Conservation (phyloP, 2,329 filamentous ascomycete species). For the Epicoccum sorghinum region DNA sequence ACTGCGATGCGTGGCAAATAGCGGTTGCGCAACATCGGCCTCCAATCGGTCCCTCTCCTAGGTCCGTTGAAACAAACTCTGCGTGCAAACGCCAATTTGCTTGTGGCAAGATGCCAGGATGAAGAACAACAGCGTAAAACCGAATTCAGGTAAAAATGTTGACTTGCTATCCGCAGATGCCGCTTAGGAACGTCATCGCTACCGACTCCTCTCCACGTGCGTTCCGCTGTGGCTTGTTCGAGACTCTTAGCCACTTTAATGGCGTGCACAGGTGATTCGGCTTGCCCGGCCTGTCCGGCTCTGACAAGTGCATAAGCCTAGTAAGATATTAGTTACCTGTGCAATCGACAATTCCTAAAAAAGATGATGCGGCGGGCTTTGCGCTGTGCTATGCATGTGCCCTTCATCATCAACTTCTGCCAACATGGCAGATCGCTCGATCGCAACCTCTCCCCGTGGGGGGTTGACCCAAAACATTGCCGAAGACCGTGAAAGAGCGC, state of each 20-base stretch:
- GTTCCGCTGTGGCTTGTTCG: background rate
- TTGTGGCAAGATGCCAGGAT: too few species aligned
- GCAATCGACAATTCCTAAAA: background rate
- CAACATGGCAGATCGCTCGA: slow-evolving; percentile 4
- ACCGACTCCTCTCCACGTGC: background rate
- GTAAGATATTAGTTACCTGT: background rate
- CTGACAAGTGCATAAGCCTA: background rate
- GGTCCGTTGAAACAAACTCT: too few species aligned
- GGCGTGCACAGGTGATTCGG: background rate
- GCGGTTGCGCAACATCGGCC: too few species aligned
- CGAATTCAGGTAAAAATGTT: too few species aligned
- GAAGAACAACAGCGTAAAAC: too few species aligned
- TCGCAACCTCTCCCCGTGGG: background rate
- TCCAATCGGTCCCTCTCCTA: too few species aligned
- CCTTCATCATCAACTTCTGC: background rate
- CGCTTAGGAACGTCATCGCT: background rate
- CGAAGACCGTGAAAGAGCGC: slow-evolving; percentile 19
- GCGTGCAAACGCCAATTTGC: too few species aligned
- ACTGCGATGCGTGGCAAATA: too few species aligned
- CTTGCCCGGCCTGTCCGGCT: background rate
- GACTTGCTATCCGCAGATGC: too few species aligned
- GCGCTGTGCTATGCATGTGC: background rate
- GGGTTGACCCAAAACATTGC: slow-evolving; percentile 7
- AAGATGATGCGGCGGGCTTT: background rate
- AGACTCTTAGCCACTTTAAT: background rate